Base-by-base conservation (phyloP, 1,139 yeast genomes). In the Yamadazyma pseudoaaseri region DNA sequence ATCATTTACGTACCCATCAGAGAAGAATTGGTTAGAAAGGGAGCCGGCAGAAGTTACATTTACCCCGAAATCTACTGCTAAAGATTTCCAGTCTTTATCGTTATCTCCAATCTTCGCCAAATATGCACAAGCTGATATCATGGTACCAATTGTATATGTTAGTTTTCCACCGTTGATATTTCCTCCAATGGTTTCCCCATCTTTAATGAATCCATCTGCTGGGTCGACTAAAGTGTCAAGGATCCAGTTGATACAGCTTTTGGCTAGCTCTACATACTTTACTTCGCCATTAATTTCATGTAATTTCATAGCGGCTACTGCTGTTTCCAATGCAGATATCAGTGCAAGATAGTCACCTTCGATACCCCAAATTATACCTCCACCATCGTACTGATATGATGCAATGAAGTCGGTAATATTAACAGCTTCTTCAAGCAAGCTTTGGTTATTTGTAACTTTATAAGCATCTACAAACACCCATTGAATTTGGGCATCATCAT, bases 101-200 rank as follows among this genome's bases (percentile, higher is more conserved):
- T 21, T 15, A 20, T 45, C 45, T 2, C 44, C 47, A 15, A 33
- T n/a, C 25, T 47, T 42, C 27, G 40, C 37, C 32, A 65, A 45
- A 34, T 54, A 54, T 1, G 65, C 54, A 35, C 60, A 51, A 2
- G 64, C 47, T 8, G 65, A 58, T 31, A 65, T 48, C n/a, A 62
- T 56, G 11, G 48, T 45, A 1, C 70, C 71, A 8, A 61, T 57
- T 3, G 70, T 62, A 43, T 65, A 65, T 3, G 70, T 49, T 29
- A 65, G 51, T 38, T 63, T 62, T 0, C 70, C 70, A 16, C 45
- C 44, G 43, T 65, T 60, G 11, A 56, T 33, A 16, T 41, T 38
- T 13, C 52, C 52, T 22, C 52, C 44, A 11, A 43, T 43, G 27
- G 53, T 44, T 26, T 50, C 39, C 2, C 70, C 70, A 43, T 64